Percentiles rank a stretch among this genome's conserved stretches.
These are phyloP conservation scores for Phaeophleospora eucalypticola DNA, from an alignment of 2,329 filamentous ascomycete species.

Conservation along the genomic window DNA sequence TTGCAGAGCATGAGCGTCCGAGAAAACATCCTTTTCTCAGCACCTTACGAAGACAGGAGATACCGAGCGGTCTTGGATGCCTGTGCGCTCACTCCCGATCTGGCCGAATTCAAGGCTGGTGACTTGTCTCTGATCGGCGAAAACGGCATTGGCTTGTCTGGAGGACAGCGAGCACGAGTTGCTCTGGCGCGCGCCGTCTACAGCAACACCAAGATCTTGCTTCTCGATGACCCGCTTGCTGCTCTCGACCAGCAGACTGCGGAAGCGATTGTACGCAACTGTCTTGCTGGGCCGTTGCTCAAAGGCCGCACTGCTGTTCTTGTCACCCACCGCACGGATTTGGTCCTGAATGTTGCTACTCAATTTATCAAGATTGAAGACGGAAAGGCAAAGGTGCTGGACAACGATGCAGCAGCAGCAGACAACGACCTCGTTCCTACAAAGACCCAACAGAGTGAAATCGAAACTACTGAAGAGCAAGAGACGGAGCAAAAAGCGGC, in stretches of 20 bases:
- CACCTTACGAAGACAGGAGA: slow-evolving; percentile 62
- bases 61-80: slow-evolving; percentile 66
- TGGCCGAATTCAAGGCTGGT: slow-evolving; percentile 60
- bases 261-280: slow-evolving; percentile 55
- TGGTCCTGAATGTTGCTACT: slow-evolving; percentile 68
- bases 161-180: slow-evolving; percentile 46
- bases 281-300: slow-evolving; percentile 53
- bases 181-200: slow-evolving; percentile 48
- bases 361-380: slow-evolving; percentile 68
- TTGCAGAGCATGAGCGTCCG: slow-evolving; percentile 66
- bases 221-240: slow-evolving; percentile 47
- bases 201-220: slow-evolving; percentile 42
- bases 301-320: slow-evolving; percentile 54
- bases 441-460: slow-evolving; percentile 12
- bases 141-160: slow-evolving; percentile 46
- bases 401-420: slow-evolving; percentile 20
- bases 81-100: slow-evolving; percentile 59
- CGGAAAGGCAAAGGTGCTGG: slow-evolving; percentile 46
- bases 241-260: slow-evolving; percentile 59
- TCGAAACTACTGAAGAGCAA: slow-evolving; percentile 24
- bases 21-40: slow-evolving; percentile 64
- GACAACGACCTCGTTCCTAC: background rate
- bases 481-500: slow-evolving; percentile 44
- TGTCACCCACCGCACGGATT: slow-evolving; percentile 63
- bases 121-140: slow-evolving; percentile 53